Conservation (phyloP, 192 early-diverging fungal species). For the Linnemannia zychae region DNA sequence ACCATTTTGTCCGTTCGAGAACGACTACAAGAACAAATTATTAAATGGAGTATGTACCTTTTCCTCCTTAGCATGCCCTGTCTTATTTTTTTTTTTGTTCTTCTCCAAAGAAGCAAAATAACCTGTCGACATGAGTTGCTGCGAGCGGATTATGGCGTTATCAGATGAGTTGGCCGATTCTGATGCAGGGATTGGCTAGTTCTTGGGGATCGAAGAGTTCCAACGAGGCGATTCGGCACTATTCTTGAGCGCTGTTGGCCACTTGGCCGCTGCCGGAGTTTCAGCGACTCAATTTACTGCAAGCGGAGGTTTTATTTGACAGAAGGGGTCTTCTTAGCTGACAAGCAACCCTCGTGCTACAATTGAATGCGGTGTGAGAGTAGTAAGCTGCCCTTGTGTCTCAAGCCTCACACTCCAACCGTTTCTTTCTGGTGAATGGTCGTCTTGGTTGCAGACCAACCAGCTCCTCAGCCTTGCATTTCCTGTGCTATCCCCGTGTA, state of each 20-base stretch:
- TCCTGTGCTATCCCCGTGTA: constrained; percentile 9
- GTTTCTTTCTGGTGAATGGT: not conserved
- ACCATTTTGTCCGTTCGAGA: not conserved
- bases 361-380: not conserved
- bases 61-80: not conserved
- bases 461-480: not conserved
- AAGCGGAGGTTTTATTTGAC: not conserved
- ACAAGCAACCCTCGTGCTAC: not conserved
- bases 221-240: constrained; percentile 2
- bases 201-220: not conserved
- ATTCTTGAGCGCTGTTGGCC: not conserved
- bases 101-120: too few relatives aligned
- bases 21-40: not conserved
- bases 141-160: constrained; percentile 12
- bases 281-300: not conserved
- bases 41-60: not conserved
- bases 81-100: not conserved
- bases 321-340: not conserved
- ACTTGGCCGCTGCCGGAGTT: constrained; percentile 10
- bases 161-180: constrained; percentile 8
- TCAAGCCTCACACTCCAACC: not conserved
- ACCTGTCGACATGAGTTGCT: constrained; percentile 6
- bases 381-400: not conserved
- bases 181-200: not conserved
- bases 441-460: constrained; percentile 3